Evolutionary conservation across 768 basidiomycete genomes (phyloP).

Genomic region (Lactifluus hygrophoroides): DNA sequence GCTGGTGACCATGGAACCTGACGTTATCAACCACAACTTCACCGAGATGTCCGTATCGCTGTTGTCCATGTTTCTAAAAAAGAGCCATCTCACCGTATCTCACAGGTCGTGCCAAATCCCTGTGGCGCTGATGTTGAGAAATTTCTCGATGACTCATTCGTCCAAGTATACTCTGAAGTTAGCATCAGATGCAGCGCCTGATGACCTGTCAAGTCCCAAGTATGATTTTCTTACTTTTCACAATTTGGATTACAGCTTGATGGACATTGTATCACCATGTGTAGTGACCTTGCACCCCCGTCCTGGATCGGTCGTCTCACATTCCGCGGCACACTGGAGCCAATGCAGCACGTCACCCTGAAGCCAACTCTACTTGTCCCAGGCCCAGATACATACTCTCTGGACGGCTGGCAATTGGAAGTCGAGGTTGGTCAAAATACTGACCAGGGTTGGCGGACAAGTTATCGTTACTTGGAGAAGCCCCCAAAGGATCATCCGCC

Average conservation of each 20-base stretch:
- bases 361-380: slow-evolving; percentile 49
- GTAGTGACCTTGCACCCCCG: slow-evolving; percentile 40
- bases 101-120: slow-evolving; percentile 47
- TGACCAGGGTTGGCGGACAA: slow-evolving; percentile 27
- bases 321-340: slow-evolving; percentile 49
- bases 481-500: slow-evolving; percentile 25
- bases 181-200: slow-evolving; percentile 22
- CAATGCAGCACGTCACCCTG: slow-evolving; percentile 38
- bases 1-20: slow-evolving; percentile 39
- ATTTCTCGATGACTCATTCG: slow-evolving; percentile 59
- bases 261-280: not conserved
- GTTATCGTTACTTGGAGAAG: slow-evolving; percentile 35
- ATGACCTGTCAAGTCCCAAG: slow-evolving; percentile 22
- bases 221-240: not conserved
- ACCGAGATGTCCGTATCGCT: slow-evolving; percentile 42
- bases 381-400: slow-evolving; percentile 53
- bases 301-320: slow-evolving; percentile 60
- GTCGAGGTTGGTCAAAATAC: slow-evolving; percentile 46
- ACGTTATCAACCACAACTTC: slow-evolving; percentile 54
- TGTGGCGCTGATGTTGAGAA: slow-evolving; percentile 52
- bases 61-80: not conserved
- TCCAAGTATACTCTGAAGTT: slow-evolving; percentile 52
- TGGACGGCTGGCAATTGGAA: slow-evolving; percentile 64
- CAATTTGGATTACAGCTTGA: not conserved
- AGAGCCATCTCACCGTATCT: not conserved